phyloP scores from a whole-genome alignment of 768 basidiomycete species.

The Podaxis sp. region DNA sequence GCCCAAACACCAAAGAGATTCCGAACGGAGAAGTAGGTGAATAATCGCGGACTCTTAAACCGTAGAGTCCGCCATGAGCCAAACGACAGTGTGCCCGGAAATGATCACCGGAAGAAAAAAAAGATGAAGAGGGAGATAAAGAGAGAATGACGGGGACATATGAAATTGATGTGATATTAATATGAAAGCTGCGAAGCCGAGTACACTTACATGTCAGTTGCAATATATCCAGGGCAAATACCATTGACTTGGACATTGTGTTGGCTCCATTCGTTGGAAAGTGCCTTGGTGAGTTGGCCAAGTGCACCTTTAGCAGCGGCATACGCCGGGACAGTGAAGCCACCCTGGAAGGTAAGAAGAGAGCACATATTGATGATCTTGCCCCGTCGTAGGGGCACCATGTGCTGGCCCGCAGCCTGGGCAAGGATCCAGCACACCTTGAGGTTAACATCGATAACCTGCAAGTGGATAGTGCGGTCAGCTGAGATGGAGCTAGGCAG shows the following conservation, averaged over 20 bases:
- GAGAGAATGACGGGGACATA: slow-evolving; percentile 9
- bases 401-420: slow-evolving; percentile 86
- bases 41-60: slow-evolving; percentile 5
- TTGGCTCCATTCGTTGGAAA: slow-evolving; percentile 91
- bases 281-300: slow-evolving; percentile 83
- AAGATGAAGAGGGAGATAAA: slow-evolving; percentile 6
- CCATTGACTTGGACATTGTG: slow-evolving; percentile 88
- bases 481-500: slow-evolving; percentile 4
- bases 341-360: slow-evolving; percentile 62
- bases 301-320: slow-evolving; percentile 89
- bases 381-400: slow-evolving; percentile 68
- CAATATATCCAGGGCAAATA: slow-evolving; percentile 86
- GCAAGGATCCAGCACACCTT: slow-evolving; percentile 84
- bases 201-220: slow-evolving; percentile 76
- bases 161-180: not conserved
- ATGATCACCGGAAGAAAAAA: slow-evolving; percentile 2
- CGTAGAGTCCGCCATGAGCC: not conserved
- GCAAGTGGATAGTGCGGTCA: slow-evolving; percentile 12
- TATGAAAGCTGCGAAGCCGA: slow-evolving; percentile 11
- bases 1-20: not conserved
- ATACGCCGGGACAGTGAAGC: slow-evolving; percentile 83
- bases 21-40: not conserved
- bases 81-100: not conserved
- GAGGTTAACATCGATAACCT: slow-evolving; percentile 88
- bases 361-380: slow-evolving; percentile 77